Base-by-base conservation (phyloP, 2,329 filamentous ascomycete genomes). In the Stachybotrys echinatus region DNA sequence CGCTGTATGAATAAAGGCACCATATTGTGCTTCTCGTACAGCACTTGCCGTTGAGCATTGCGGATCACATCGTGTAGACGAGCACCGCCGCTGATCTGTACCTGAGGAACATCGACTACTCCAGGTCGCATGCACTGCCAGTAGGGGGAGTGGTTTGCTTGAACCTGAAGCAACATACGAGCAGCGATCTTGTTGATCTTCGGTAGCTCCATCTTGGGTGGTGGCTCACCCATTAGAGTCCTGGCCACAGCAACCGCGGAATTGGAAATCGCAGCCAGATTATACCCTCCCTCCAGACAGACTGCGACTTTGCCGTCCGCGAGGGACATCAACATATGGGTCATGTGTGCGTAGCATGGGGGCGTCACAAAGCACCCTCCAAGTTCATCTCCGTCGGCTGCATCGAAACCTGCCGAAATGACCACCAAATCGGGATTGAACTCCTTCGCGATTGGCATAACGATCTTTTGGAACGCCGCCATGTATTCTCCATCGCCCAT, bases 401-500 rank as follows among this genome's bases (percentile, higher is more conserved):
- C 94, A 66, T 99, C 94, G 59, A 99, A 99, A 1, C 94, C 94
- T 40, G 94, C 91, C 19, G 94, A 94, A 50, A 99, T 87, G 56
- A 99, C 94, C 23, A 97, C 92, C 18, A 99, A 74, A 64, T 99
- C 94, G 0, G 94, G 94, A 60, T 94, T 78, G 65, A 97, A 99
- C 61, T 99, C 92, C 42, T 85, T 83, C 1, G 91, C 92, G 51
- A 97, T 94, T 0, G 94, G 94, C 90, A 99, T 96, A 42, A 99
- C 85, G 34, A 97, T 86, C 64, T 91, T 86, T 60, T 99, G 92
- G 60, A 99, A 99, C 2, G 94, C 94, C 45, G 90, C 92, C 72
- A 99, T 83, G 67, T 99, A 99, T 66, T 99, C 94, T 5, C 89
- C 92, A 66, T 99, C 94, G 1, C 91, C 91, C 90, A 99, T 96